phyloP scores from a whole-genome alignment of 192 early-diverging fungal species.

The Paraglomus occultum region DNA sequence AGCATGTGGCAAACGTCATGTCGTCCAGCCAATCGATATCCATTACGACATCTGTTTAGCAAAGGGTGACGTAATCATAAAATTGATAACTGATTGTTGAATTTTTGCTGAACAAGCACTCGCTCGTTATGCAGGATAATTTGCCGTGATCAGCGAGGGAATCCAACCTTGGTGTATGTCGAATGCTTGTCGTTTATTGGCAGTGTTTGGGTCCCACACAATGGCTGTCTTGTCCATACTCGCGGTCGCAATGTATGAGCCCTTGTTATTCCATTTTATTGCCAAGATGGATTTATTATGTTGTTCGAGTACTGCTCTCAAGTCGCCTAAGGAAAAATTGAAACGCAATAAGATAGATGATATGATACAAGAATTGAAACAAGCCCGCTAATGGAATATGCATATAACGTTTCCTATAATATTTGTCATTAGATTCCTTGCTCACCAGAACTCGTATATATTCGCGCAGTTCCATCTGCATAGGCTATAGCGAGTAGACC shows the following conservation, averaged over 20 bases:
- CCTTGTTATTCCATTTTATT: constrained; percentile 83
- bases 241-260: constrained; percentile 69
- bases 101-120: background rate
- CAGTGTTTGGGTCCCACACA: constrained; percentile 81
- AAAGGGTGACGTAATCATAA: constrained; percentile 2
- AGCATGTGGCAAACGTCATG: constrained; percentile 85
- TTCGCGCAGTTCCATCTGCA: constrained; percentile 80
- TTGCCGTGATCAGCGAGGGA: background rate
- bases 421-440: too few relatives aligned
- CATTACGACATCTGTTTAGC: constrained; percentile 56
- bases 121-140: background rate
- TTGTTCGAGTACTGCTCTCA: constrained; percentile 57
- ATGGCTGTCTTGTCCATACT: constrained; percentile 77
- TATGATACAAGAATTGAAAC: too few relatives aligned
- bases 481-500: constrained; percentile 79
- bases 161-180: constrained; percentile 59
- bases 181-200: constrained; percentile 71
- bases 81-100: background rate
- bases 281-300: constrained; percentile 82
- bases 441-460: constrained; percentile 69
- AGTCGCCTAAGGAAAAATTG: constrained; percentile 44
- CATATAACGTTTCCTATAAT: too few relatives aligned
- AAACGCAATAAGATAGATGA: too few relatives aligned
- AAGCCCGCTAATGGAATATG: too few relatives aligned
- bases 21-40: constrained; percentile 96